phyloP scores from a whole-genome alignment of 495 filamentous ascomycete species.

The Astrothelium macrocarpum region DNA sequence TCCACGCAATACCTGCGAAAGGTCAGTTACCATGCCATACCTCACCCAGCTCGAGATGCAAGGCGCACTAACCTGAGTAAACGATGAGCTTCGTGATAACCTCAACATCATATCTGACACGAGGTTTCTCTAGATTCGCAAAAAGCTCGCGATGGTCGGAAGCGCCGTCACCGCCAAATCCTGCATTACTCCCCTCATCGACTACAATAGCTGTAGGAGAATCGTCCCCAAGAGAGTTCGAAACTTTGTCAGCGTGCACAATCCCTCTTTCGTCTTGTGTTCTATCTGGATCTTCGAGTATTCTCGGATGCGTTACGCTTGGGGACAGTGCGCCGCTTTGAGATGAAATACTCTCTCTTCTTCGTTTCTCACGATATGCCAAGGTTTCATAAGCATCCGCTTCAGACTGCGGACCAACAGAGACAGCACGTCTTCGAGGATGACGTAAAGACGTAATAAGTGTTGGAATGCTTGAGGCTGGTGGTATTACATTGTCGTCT shows the following conservation, averaged over 20 bases:
- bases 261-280: neutral
- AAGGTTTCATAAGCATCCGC: conserved; percentile 94
- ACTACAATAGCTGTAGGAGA: neutral
- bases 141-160: conserved; percentile 72
- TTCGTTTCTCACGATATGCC: conserved; percentile 76
- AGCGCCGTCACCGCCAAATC: neutral
- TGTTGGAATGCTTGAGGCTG: conserved; percentile 69
- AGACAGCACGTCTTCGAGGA: conserved; percentile 70
- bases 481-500: conserved; percentile 79
- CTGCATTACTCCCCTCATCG: neutral
- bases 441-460: conserved; percentile 71
- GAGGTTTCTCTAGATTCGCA: conserved; percentile 69
- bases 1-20: conserved; percentile 59
- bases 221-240: neutral
- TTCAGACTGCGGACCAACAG: conserved; percentile 86
- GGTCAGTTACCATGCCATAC: conserved; percentile 10
- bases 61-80: conserved; percentile 61
- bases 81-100: conserved; percentile 94
- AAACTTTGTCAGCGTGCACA: neutral
- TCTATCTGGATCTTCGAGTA: neutral
- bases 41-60: conserved; percentile 5
- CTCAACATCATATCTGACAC: conserved; percentile 93
- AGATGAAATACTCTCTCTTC: conserved; percentile 58
- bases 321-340: neutral
- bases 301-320: neutral